Base-by-base conservation (phyloP, 495 filamentous ascomycete species). In the Tuber umbilicatum region DNA sequence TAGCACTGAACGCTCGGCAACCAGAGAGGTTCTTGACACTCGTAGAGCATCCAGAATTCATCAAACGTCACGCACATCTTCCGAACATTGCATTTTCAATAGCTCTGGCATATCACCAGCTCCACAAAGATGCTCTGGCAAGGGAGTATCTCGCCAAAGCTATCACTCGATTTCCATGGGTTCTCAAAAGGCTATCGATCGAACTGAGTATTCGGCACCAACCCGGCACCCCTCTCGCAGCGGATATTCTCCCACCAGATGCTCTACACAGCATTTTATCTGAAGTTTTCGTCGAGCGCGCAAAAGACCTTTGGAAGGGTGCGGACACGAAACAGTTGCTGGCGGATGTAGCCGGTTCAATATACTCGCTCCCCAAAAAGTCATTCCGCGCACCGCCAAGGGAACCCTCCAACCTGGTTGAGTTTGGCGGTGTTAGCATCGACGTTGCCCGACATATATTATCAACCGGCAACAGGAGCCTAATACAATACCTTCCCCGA, bases 251-350 rank as follows among this genome's bases (percentile, higher is more conserved):
- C 80, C 89, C 94, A 37, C 87, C 89, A n/a, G 91, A 97, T 73
- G 86, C 38, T 17, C 42, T 81, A 10, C 78, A 82, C 47, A 41
- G 39, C 5, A 35, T 98, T 17, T 85, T 94, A 72, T 89, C 90
- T 2, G 89, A 92, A 76, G 86, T 97, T 0, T 98, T 97, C 82
- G 88, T 94, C 50, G 84, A 89, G 37, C 89, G 90, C 42, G 88
- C 92, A 4, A 95, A 94, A 80, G 93, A 97, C 80, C 86, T 97
- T 23, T 99, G 96, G 96, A 93, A 92, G 75, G 93, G 91, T 1
- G 88, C 94, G 0, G 89, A 92, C 78, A 87, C 89, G 14, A 88
- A 87, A 1, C 85, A 88, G 40, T 83, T 97, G 6, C 86, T 99
- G 2, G 86, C 91, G 39, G 90, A 94, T 77, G 88, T 92, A 27